A percentile compares a stretch with the other conserved stretches of the same genome.
phyloP scores from a whole-genome alignment of 225 moss, liverwort and hornwort genomes.

The Marchantia paleacea region DNA sequence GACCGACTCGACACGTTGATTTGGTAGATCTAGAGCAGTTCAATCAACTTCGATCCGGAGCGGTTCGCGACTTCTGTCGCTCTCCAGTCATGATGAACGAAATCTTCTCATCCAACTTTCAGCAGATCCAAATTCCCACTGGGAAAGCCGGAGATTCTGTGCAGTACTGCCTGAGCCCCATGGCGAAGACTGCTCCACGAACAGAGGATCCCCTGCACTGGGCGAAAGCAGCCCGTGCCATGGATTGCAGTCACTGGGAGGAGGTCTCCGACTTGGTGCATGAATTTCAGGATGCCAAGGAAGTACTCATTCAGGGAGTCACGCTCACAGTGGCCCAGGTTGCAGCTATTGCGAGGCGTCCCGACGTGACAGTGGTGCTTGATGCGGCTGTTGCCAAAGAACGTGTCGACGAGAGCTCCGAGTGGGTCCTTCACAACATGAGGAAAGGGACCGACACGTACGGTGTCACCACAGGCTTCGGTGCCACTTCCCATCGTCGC shows the following conservation, averaged over 20 bases:
- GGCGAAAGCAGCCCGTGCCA: conserved; percentile 22
- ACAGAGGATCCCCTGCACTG: conserved; percentile 31
- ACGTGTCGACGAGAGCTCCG: conserved; percentile 25
- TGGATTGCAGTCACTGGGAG: conserved; percentile 40
- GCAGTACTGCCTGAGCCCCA: conserved; percentile 6
- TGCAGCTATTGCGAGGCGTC: conserved; percentile 35
- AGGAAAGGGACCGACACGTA: conserved; percentile 22
- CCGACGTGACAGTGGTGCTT: conserved; percentile 29
- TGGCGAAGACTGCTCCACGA: background rate
- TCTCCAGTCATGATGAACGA: background rate
- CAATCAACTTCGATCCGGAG: too few species aligned
- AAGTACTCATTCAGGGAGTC: conserved; percentile 38
- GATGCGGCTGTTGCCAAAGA: conserved; percentile 12
- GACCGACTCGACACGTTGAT: too few species aligned
- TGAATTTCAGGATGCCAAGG: conserved; percentile 33
- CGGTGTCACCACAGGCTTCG: conserved; percentile 30
- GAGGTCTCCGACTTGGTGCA: conserved; percentile 36
- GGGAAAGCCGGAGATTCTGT: background rate
- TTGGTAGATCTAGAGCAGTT: too few species aligned
- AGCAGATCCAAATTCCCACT: background rate
- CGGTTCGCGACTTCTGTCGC: background rate
- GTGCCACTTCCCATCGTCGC: conserved; percentile 28
- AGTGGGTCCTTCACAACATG: conserved; percentile 28
- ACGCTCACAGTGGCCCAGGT: conserved; percentile 41
- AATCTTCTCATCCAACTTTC: background rate